These are phyloP conservation scores for Mortierella sp. DNA, from an alignment of 371 early-diverging fungal species.

Conservation along the genomic window DNA sequence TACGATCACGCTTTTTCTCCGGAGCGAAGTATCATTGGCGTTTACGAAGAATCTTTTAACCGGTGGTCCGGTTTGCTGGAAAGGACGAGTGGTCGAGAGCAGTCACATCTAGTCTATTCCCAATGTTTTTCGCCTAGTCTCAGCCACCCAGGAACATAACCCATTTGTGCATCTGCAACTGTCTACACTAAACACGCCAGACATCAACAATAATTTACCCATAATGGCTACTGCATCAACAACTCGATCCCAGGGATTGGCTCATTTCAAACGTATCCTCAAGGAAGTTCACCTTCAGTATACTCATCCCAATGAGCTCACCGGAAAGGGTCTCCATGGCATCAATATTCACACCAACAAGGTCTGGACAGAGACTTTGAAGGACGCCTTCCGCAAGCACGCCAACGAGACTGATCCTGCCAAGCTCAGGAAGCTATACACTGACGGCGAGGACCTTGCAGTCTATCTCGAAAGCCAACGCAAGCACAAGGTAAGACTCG, in stretches of 20 bases:
- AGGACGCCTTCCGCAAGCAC: conserved; percentile 46
- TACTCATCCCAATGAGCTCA: conserved; percentile 46
- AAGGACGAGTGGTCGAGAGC: neutral
- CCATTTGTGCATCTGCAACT: neutral
- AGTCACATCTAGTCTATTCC: neutral
- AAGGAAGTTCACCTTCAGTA: conserved; percentile 52
- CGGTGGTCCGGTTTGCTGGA: too few species aligned
- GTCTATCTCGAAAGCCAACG: conserved; percentile 54
- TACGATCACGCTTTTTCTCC: neutral
- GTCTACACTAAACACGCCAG: too few species aligned
- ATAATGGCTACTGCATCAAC: conserved; percentile 17
- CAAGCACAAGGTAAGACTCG: conserved; percentile 31
- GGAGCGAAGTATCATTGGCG: conserved; percentile 31
- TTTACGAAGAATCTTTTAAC: too few species aligned
- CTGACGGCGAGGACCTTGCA: conserved; percentile 43
- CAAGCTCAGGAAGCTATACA: conserved; percentile 36
- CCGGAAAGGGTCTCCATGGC: conserved; percentile 44
- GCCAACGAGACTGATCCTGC: conserved; percentile 43
- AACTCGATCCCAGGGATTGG: conserved; percentile 37
- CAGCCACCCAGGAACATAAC: neutral
- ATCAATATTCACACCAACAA: conserved; percentile 52
- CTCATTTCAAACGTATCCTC: conserved; percentile 54
- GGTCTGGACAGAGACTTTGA: conserved; percentile 51
- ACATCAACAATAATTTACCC: neutral
- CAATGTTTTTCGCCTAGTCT: too few species aligned